Base-by-base conservation (phyloP, 148 eudicot species). In the Dysphania ambrosioides region DNA sequence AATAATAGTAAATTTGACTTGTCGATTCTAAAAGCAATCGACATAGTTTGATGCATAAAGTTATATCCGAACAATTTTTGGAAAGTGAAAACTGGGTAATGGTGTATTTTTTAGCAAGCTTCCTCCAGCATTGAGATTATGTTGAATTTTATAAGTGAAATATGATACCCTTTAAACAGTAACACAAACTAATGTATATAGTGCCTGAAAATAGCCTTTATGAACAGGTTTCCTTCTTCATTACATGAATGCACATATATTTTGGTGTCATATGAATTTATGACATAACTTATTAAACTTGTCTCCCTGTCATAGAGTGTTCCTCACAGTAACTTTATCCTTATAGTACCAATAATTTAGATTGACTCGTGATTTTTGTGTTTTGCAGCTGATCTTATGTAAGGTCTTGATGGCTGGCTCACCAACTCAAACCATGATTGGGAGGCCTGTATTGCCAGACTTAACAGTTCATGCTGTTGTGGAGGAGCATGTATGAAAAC, bases 381-480 rank as follows among this genome's bases (percentile, higher is more conserved):
- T 74, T 21, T 76, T 87, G 90, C 88, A 95, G 98, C 67, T 95
- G 81, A 74, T 87, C 71, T 82, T 95, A 55, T 88, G 77, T 77
- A 95, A 83, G 89, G 93, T 92, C 79, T 83, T 95, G 85, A 80
- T 95, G 91, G 83, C 92, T 55, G 98, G 98, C 36, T 83, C 98
- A 53, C 73, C 77, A 40, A 84, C 86, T 80, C 97, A 92, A 83
- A 95, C 97, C 76, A 89, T 95, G 51, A 86, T 95, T 68, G 98
- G 98, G 56, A 80, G 97, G 81, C 97, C 98, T 70, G 79, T 89
- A 63, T 84, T 95, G 80, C 96, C 93, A 47, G 88, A 90, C 68
- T 88, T 96, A 70, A 83, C 88, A 73, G 98, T 95, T 78, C 88
- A 92, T 80, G 98, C 97, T 62, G 90, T 92, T 68, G 98, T 92